phyloP scores from a whole-genome alignment of 345 rosid genomes.

The Acer saccharum region DNA sequence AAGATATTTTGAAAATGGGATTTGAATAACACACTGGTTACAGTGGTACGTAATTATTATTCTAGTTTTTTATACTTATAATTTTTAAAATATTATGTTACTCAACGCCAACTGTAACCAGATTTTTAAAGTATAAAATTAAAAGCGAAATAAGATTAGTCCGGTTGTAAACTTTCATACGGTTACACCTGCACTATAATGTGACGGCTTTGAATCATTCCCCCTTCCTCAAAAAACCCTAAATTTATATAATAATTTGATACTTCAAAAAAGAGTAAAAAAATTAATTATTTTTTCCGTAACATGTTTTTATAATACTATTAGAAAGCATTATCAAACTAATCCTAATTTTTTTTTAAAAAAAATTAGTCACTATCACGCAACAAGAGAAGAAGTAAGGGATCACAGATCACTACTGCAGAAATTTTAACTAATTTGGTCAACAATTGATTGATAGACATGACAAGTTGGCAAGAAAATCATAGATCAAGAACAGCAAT shows the following conservation, averaged over 20 bases:
- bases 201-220: no score
- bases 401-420: neutral
- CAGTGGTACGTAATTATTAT: neutral
- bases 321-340: neutral
- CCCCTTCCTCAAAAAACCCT: no score
- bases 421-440: neutral
- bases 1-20: neutral
- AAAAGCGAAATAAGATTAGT: no score
- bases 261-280: no score
- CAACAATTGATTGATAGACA: neutral
- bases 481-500: neutral
- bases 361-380: neutral
- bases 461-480: neutral
- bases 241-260: no score
- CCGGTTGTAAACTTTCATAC: no score
- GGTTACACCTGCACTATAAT: no score
- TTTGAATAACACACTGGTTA: neutral
- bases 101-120: neutral
- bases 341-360: neutral
- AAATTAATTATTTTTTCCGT: no score
- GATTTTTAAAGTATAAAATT: neutral
- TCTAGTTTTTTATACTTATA: neutral
- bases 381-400: neutral
- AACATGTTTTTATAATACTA: neutral
- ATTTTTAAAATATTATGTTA: neutral